Conservation (phyloP, 345 rosid species). For the Kernera saxatilis region DNA sequence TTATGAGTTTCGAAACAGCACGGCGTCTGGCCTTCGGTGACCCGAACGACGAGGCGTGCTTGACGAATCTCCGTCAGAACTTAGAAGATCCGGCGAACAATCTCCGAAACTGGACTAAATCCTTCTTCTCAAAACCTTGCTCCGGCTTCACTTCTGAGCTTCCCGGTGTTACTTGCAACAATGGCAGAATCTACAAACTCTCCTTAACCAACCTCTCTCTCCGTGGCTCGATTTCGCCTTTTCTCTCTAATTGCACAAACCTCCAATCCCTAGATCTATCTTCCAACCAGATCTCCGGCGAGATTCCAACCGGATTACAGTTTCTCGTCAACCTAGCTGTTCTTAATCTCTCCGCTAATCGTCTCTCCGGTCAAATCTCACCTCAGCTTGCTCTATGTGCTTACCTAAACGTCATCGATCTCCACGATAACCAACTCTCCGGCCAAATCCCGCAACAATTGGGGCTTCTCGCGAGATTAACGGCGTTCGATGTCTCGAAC, state of each 20-base stretch:
- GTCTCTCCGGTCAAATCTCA: conserved; percentile 69
- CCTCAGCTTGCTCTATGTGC: conserved; percentile 72
- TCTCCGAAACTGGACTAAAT: conserved; percentile 78
- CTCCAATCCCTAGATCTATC: conserved; percentile 93
- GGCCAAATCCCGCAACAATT: conserved; percentile 71
- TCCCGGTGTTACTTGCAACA: conserved; percentile 81
- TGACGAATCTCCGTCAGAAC: conserved; percentile 44
- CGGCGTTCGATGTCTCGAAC: conserved; percentile 76
- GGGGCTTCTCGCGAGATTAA: conserved; percentile 59
- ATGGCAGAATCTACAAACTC: conserved; percentile 89
- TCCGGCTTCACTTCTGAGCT: conserved; percentile 65
- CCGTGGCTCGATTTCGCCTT: conserved; percentile 77
- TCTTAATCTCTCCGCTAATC: conserved; percentile 84
- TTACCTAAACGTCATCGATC: conserved; percentile 83
- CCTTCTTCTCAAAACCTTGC: conserved; percentile 62
- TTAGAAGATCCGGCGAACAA: conserved; percentile 63
- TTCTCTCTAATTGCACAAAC: conserved; percentile 75
- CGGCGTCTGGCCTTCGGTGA: conserved; percentile 38
- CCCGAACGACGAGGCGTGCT: conserved; percentile 67
- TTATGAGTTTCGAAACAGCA: conserved; percentile 23
- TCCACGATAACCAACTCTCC: conserved; percentile 62
- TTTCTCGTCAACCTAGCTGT: conserved; percentile 79
- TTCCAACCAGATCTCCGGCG: conserved; percentile 68
- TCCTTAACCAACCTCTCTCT: conserved; percentile 70
- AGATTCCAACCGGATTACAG: conserved; percentile 67